Evolutionary conservation across 2,329 filamentous ascomycete species (phyloP).

Genomic region (Neodidymelliopsis sp.): DNA sequence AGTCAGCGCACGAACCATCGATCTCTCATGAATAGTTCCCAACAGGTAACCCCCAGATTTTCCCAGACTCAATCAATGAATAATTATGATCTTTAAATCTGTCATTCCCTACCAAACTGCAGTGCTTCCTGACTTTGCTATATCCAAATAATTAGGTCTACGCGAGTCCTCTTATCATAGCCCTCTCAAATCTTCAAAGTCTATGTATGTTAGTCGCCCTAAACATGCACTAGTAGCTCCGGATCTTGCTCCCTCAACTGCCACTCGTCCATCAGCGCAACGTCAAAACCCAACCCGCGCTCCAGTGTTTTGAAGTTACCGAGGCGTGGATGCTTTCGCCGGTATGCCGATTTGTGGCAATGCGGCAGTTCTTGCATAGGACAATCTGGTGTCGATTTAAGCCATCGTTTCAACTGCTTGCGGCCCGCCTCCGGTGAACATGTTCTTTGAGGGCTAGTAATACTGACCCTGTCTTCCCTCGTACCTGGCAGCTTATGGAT

Average conservation of each 20-base stretch:
- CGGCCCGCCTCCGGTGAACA: conserved; percentile 2
- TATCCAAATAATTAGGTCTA: too few relatives aligned
- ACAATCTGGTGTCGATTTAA: conserved; percentile 1
- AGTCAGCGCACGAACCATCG: conserved; percentile 4
- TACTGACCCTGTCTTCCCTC: neutral
- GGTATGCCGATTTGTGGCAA: conserved; percentile 1
- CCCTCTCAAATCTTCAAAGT: too few relatives aligned
- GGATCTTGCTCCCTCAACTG: conserved; percentile 8
- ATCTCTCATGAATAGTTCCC: conserved; percentile 4
- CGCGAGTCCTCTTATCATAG: too few relatives aligned
- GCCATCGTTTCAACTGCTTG: neutral
- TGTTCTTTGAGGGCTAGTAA: conserved; percentile 2
- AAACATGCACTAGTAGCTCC: neutral
- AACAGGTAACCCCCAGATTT: neutral
- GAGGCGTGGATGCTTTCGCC: neutral
- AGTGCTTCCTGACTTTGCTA: too few relatives aligned
- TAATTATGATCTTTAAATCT: too few relatives aligned
- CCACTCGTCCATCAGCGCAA: conserved; percentile 2
- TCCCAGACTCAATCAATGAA: neutral
- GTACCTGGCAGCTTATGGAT: neutral
- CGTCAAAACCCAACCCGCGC: neutral
- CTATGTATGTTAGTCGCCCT: too few relatives aligned
- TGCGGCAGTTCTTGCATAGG: conserved; percentile 2
- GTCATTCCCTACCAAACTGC: too few relatives aligned
- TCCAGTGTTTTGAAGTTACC: conserved; percentile 5